Percentiles rank a stretch among this genome's conserved stretches.
phyloP scores from a whole-genome alignment of 2,329 filamentous ascomycete genomes.

The Sordariomycetes sp. region DNA sequence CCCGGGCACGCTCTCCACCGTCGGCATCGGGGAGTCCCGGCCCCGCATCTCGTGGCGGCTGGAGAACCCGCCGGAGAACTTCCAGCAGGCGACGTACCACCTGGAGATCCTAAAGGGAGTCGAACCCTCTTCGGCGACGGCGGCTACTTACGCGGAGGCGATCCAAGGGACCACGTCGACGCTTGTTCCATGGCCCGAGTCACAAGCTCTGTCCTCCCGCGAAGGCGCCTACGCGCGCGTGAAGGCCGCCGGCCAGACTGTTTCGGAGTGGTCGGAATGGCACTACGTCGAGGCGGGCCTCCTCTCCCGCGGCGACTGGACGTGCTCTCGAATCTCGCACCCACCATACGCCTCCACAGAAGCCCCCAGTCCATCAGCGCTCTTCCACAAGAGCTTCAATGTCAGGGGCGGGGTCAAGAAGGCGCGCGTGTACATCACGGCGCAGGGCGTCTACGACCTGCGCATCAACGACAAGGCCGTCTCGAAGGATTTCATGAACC shows the following conservation, averaged over 20 bases:
- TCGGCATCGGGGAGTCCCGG: conserved; percentile 30
- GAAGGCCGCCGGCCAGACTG: conserved; percentile 17
- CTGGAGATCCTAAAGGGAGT: conserved; percentile 23
- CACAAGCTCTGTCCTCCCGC: conserved; percentile 15
- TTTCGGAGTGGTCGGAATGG: conserved; percentile 16
- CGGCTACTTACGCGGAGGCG: conserved; percentile 16
- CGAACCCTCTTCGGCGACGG: not conserved
- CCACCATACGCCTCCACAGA: conserved; percentile 7
- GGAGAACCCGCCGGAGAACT: conserved; percentile 22
- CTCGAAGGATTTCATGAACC: conserved; percentile 29
- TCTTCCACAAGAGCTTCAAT: conserved; percentile 22
- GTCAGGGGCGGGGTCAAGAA: conserved; percentile 13
- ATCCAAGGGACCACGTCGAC: conserved; percentile 16
- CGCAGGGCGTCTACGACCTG: conserved; percentile 32
- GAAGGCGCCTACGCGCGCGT: conserved; percentile 22
- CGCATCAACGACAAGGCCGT: conserved; percentile 33
- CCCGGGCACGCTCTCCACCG: conserved; percentile 10
- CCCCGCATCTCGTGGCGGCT: conserved; percentile 38
- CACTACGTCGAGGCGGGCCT: conserved; percentile 23
- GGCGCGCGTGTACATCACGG: conserved; percentile 35
- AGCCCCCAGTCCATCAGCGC: conserved; percentile 16
- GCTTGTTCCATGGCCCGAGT: conserved; percentile 32
- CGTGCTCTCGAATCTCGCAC: conserved; percentile 17
- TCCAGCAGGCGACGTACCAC: conserved; percentile 32
- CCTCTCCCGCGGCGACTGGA: conserved; percentile 18